Conservation (phyloP, 345 rosid species). For the Adansonia digitata region DNA sequence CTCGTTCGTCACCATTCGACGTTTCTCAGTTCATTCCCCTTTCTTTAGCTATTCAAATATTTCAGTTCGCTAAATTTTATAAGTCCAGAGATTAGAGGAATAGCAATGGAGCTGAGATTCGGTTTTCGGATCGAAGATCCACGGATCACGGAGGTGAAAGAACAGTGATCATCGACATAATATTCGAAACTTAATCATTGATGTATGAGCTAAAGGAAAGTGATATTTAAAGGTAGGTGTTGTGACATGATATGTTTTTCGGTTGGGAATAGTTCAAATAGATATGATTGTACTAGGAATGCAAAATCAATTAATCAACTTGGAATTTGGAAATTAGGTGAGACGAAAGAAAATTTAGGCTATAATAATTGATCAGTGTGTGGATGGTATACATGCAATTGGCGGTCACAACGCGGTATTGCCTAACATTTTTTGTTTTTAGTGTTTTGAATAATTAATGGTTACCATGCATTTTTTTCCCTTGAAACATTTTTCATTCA, state of each 20-base stretch:
- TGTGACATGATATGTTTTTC: not conserved
- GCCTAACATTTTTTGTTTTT: not conserved
- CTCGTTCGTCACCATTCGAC: no score
- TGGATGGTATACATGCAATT: not conserved
- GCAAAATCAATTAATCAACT: not conserved
- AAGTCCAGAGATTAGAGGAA: no score
- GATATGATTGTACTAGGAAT: not conserved
- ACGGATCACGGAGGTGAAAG: no score
- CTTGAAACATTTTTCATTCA: no score
- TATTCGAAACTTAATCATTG: not conserved
- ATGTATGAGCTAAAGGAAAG: not conserved
- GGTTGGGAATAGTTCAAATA: not conserved
- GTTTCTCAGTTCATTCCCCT: no score
- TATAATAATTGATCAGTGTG: not conserved
- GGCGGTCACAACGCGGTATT: not conserved
- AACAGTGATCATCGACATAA: no score
- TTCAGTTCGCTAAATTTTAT: no score
- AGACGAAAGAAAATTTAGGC: not conserved
- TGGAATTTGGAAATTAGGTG: not conserved
- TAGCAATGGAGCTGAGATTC: no score
- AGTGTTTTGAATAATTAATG: not conserved
- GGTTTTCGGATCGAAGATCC: no score
- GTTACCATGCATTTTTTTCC: not conserved
- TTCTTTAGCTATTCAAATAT: no score
- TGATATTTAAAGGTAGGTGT: not conserved